Evolutionary conservation across 2,329 filamentous ascomycete species (phyloP).

Genomic region (Fusarium chlamydosporum): DNA sequence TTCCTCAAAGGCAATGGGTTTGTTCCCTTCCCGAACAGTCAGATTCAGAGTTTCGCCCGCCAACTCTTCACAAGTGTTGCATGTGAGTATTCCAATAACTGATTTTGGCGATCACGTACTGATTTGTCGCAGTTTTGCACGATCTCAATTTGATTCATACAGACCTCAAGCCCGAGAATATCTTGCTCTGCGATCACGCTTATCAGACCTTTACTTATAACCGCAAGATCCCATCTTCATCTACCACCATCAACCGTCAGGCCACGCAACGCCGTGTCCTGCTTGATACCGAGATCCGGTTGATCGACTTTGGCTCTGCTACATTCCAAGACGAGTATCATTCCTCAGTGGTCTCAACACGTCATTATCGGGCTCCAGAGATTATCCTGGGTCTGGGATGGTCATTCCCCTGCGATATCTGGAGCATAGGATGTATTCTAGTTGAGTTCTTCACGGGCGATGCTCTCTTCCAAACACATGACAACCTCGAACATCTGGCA

Average conservation of each 20-base stretch:
- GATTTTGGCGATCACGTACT: slow-evolving; percentile 12
- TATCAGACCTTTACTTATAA: slow-evolving; percentile 81
- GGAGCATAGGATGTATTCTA: slow-evolving; percentile 80
- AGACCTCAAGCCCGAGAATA: slow-evolving; percentile 79
- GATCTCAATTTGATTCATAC: slow-evolving; percentile 98
- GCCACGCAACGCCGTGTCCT: slow-evolving; percentile 75
- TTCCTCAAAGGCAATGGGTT: slow-evolving; percentile 97
- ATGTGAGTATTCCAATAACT: slow-evolving; percentile 71
- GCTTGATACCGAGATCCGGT: slow-evolving; percentile 76
- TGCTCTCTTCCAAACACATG: slow-evolving; percentile 79
- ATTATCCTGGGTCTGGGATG: slow-evolving; percentile 79
- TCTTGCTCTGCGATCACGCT: slow-evolving; percentile 73
- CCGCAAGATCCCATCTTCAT: slow-evolving; percentile 77
- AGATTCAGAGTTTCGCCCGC: slow-evolving; percentile 96
- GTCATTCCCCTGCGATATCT: slow-evolving; percentile 80
- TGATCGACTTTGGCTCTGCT: slow-evolving; percentile 80
- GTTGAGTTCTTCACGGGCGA: slow-evolving; percentile 81
- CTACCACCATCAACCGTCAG: slow-evolving; percentile 70
- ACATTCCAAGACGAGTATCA: slow-evolving; percentile 82
- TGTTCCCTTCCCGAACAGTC: slow-evolving; percentile 96
- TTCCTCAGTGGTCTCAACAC: slow-evolving; percentile 77
- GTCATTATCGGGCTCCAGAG: slow-evolving; percentile 78
- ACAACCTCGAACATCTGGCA: slow-evolving; percentile 79
- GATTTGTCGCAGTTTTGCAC: slow-evolving; percentile 78
- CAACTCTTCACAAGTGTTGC: slow-evolving; percentile 98